phyloP scores from a whole-genome alignment of 208 protist genomes.

The Acanthamoeba castellanii region DNA sequence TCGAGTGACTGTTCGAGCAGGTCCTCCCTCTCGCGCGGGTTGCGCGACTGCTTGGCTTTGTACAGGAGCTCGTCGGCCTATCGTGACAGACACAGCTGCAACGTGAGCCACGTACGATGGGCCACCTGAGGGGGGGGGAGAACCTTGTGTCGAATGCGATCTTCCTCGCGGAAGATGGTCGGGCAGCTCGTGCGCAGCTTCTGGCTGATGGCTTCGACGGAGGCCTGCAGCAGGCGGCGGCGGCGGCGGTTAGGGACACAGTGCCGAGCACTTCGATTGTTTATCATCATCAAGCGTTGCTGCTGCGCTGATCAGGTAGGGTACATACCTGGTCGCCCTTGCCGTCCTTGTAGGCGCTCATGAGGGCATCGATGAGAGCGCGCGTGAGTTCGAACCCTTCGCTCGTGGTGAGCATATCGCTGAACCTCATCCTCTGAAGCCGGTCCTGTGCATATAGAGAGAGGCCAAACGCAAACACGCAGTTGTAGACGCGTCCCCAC shows the following conservation, averaged over 20 bases:
- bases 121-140: background rate
- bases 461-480: too few species aligned
- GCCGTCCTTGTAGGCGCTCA: constrained; percentile 29
- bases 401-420: constrained; percentile 26
- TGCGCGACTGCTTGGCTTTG: constrained; percentile 31
- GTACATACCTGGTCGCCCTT: background rate
- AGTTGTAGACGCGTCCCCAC: background rate
- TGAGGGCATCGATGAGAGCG: constrained; percentile 29
- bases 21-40: constrained; percentile 8
- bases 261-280: too few species aligned
- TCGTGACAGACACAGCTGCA: background rate
- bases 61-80: constrained; percentile 47
- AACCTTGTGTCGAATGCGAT: constrained; percentile 5
- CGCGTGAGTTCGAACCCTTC: constrained; percentile 69
- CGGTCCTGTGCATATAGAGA: background rate
- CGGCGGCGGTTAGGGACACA: background rate
- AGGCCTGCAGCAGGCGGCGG: background rate
- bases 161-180: constrained; percentile 51
- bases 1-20: constrained; percentile 18
- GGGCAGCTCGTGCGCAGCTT: constrained; percentile 28
- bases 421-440: background rate
- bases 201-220: constrained; percentile 61
- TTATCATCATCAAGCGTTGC: background rate
- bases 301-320: background rate
- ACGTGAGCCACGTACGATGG: too few species aligned